phyloP scores from a whole-genome alignment of 2,329 filamentous ascomycete species.

The Penicillium sp. region DNA sequence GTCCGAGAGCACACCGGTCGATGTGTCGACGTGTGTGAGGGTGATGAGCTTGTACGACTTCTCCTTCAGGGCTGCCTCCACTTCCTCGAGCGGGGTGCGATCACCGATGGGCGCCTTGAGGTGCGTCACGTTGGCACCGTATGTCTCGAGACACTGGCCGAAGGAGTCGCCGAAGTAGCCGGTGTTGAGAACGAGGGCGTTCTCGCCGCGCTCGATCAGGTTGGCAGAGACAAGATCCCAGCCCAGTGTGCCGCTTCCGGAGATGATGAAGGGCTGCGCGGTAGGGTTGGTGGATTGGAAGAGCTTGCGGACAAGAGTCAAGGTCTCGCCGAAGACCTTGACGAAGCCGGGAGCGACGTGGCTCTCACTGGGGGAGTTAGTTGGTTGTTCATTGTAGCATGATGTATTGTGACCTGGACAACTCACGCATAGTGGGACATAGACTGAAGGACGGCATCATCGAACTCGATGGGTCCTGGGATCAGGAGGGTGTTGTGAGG shows the following conservation, averaged over 20 bases:
- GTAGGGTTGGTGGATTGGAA: slow-evolving; percentile 83
- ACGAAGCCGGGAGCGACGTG: slow-evolving; percentile 91
- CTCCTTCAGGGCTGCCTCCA: slow-evolving; percentile 83
- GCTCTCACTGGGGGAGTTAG: slow-evolving; percentile 66
- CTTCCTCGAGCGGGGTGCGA: slow-evolving; percentile 78
- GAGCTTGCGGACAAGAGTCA: slow-evolving; percentile 84
- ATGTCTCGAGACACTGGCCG: slow-evolving; percentile 85
- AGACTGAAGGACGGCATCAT: slow-evolving; percentile 90
- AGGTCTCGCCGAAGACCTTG: slow-evolving; percentile 82
- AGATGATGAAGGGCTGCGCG: slow-evolving; percentile 89
- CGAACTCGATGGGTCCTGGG: slow-evolving; percentile 95
- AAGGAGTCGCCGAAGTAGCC: slow-evolving; percentile 98
- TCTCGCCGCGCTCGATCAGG: slow-evolving; percentile 82
- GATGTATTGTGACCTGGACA: background rate
- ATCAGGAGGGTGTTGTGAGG: slow-evolving; percentile 79
- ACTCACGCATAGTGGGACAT: slow-evolving; percentile 80
- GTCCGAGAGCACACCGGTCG: slow-evolving; percentile 91
- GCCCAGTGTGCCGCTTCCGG: slow-evolving; percentile 90
- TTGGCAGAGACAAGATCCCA: slow-evolving; percentile 98
- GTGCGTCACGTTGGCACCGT: slow-evolving; percentile 87
- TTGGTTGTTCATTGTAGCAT: slow-evolving; percentile 1
- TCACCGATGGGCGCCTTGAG: slow-evolving; percentile 86
- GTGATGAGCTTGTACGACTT: slow-evolving; percentile 94
- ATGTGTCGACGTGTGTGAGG: slow-evolving; percentile 96
- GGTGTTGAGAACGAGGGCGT: slow-evolving; percentile 88